These are phyloP conservation scores for Syzygium grande DNA, from an alignment of 345 rosid genomes.

Conservation along the genomic window DNA sequence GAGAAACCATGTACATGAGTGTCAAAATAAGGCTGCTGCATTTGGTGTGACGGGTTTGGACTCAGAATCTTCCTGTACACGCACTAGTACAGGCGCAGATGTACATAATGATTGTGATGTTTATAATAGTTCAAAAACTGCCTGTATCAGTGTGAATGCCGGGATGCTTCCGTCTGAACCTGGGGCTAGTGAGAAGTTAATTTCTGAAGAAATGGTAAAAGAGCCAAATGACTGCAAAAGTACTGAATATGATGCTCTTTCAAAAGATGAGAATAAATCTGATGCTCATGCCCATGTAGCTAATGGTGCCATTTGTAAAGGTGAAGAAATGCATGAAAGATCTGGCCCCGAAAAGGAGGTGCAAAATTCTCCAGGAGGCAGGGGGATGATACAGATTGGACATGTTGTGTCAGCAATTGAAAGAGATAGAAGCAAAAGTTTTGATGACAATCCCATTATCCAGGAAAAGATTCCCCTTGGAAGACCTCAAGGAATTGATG, in stretches of 20 bases:
- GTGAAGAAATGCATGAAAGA: neutral
- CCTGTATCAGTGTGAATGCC: constrained; percentile 24
- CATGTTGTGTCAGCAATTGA: constrained; percentile 22
- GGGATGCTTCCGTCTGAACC: constrained; percentile 22
- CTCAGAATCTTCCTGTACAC: constrained; percentile 63
- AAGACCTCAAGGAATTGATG: neutral
- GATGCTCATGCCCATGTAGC: constrained; percentile 7
- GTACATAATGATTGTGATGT: constrained; percentile 38
- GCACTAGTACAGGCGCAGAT: constrained; percentile 36
- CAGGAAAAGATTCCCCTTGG: constrained; percentile 6
- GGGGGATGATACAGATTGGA: constrained; percentile 18
- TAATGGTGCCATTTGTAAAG: neutral
- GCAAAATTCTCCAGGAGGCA: neutral
- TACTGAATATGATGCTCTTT: constrained; percentile 13
- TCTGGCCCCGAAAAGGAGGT: neutral
- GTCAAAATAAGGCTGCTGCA: constrained; percentile 18
- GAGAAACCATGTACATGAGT: constrained; percentile 27
- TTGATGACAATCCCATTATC: constrained; percentile 16
- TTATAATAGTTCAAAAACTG: constrained; percentile 22
- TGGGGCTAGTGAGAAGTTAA: constrained; percentile 29
- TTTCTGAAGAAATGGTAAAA: constrained; percentile 29
- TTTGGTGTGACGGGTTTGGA: constrained; percentile 42
- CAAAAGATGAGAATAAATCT: constrained; percentile 13
- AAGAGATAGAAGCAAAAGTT: constrained; percentile 15
- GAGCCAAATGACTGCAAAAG: constrained; percentile 32